A percentile compares a stretch with the other conserved stretches of the same genome.
Evolutionary conservation across 1,284 basidiomycete species (phyloP).

Genomic region (Moniliella sp.): DNA sequence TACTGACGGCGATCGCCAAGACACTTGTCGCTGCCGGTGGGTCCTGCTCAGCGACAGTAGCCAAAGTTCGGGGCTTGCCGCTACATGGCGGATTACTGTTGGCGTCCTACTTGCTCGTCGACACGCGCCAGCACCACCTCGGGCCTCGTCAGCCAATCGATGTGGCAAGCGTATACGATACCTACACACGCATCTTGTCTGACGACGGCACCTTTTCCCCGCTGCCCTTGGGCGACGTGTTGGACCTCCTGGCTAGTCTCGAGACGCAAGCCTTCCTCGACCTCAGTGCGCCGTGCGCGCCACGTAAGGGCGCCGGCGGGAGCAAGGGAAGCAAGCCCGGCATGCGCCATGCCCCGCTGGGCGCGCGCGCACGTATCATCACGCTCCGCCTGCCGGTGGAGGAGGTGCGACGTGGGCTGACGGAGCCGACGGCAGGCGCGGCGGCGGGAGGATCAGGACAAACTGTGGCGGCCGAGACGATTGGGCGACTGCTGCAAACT

Average conservation of each 20-base stretch:
- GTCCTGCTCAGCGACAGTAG: conserved; percentile 10
- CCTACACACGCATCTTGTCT: conserved; percentile 16
- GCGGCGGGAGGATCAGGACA: not conserved
- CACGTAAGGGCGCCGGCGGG: conserved; percentile 1
- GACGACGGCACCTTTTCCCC: conserved; percentile 10
- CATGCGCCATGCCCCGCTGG: conserved; percentile 18
- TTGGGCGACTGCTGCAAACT: conserved; percentile 8
- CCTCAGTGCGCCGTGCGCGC: conserved; percentile 9
- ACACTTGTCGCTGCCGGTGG: conserved; percentile 26
- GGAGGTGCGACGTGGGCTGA: conserved; percentile 15
- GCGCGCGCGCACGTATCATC: conserved; percentile 9
- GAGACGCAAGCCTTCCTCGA: conserved; percentile 24
- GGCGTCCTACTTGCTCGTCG: conserved; percentile 16
- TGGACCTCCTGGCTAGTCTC: conserved; percentile 25
- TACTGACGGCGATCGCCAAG: too few relatives aligned
- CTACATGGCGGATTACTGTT: conserved; percentile 28
- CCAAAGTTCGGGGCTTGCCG: conserved; percentile 17
- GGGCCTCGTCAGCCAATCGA: conserved; percentile 2
- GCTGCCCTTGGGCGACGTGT: conserved; percentile 19
- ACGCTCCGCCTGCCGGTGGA: conserved; percentile 9
- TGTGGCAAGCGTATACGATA: conserved; percentile 17
- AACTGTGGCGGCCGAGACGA: conserved; percentile 8
- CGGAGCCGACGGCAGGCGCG: not conserved
- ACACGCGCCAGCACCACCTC: conserved; percentile 5
- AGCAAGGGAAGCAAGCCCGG: conserved; percentile 20